A percentile compares a stretch with the other conserved stretches of the same genome.
Evolutionary conservation across 495 filamentous ascomycete genomes (phyloP).

Genomic region (Penicillium atrosanguineum): DNA sequence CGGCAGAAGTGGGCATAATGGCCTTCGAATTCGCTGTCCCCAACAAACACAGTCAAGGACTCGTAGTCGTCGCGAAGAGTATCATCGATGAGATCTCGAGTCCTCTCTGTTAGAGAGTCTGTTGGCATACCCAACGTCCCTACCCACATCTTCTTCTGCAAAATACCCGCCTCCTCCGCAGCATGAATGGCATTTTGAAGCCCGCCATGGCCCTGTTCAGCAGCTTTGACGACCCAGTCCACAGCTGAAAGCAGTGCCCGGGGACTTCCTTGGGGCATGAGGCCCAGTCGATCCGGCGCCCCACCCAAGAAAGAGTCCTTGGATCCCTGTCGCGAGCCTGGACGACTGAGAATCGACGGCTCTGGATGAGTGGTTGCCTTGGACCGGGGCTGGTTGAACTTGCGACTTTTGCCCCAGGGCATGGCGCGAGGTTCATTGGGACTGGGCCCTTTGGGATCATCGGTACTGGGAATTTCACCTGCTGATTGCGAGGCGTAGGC

Average conservation of each 20-base stretch:
- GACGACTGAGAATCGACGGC: conserved; percentile 61
- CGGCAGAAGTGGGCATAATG: conserved; percentile 91
- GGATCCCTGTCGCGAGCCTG: conserved; percentile 30
- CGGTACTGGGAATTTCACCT: conserved; percentile 23
- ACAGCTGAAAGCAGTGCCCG: conserved; percentile 56
- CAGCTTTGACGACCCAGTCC: conserved; percentile 73
- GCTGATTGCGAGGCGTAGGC: conserved; percentile 39
- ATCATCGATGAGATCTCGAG: conserved; percentile 73
- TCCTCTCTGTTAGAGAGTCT: conserved; percentile 66
- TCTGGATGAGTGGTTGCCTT: conserved; percentile 64
- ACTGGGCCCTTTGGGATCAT: conserved; percentile 33
- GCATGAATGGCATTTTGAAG: conserved; percentile 79
- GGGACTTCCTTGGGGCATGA: conserved; percentile 36
- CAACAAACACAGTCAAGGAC: conserved; percentile 73
- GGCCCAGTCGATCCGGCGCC: background rate
- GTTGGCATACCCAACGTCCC: conserved; percentile 88
- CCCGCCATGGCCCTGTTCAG: conserved; percentile 84
- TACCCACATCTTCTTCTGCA: conserved; percentile 71
- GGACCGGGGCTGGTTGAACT: conserved; percentile 71
- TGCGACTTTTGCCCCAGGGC: conserved; percentile 61
- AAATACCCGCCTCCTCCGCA: conserved; percentile 55
- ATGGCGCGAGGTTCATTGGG: conserved; percentile 61
- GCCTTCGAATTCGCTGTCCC: conserved; percentile 81
- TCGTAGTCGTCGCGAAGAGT: conserved; percentile 71
- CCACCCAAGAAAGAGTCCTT: conserved; percentile 10